Percentiles rank a stretch among this genome's conserved stretches.
These are phyloP conservation scores for Forsythia suspensa DNA, from an alignment of 257 asterid genomes.

Conservation along the genomic window DNA sequence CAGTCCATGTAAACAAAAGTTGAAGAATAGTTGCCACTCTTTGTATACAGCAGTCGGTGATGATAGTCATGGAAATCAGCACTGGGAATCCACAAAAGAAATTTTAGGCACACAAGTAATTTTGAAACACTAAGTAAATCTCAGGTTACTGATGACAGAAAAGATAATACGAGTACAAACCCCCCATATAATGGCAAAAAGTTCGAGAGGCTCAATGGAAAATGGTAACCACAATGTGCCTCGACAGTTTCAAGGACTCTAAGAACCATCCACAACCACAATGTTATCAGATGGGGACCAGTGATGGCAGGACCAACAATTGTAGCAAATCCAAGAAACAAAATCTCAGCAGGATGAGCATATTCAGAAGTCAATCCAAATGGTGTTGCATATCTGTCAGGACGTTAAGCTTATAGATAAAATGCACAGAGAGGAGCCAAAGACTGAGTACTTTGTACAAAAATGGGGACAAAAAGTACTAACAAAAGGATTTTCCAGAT, in stretches of 20 bases:
- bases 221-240: constrained; percentile 98
- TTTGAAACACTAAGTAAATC: constrained; percentile 9
- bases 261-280: constrained; percentile 97
- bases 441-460: not conserved
- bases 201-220: constrained; percentile 95
- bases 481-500: not conserved
- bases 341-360: constrained; percentile 98
- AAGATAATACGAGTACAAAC: constrained; percentile 40
- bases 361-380: constrained; percentile 99
- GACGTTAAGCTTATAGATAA: constrained; percentile 19
- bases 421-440: constrained; percentile 13
- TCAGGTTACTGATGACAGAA: not conserved
- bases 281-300: constrained; percentile 91
- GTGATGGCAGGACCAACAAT: constrained; percentile 96
- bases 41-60: constrained; percentile 93
- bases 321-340: constrained; percentile 97
- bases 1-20: constrained; percentile 98
- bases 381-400: constrained; percentile 89
- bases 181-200: constrained; percentile 97
- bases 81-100: constrained; percentile 44
- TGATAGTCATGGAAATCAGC: constrained; percentile 99
- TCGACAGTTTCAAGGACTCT: constrained; percentile 97
- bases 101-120: constrained; percentile 26
- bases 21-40: constrained; percentile 95
- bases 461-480: constrained; percentile 4